A percentile compares a stretch with the other conserved stretches of the same genome.
phyloP scores from a whole-genome alignment of 495 filamentous ascomycete genomes.

The Penicillium paradoxum region DNA sequence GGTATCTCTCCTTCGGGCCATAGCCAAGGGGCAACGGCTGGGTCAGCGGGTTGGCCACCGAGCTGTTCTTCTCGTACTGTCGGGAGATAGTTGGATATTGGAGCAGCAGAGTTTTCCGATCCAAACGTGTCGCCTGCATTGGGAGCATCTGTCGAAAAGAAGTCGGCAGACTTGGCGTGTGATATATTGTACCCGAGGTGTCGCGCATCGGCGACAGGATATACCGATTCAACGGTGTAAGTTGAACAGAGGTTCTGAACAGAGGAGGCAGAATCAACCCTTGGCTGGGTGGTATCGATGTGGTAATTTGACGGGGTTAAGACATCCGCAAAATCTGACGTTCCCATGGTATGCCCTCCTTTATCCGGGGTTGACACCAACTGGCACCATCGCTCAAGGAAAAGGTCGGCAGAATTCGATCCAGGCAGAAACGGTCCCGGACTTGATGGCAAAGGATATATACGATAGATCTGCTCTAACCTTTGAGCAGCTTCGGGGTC shows the following conservation, averaged over 20 bases:
- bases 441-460: constrained; percentile 28
- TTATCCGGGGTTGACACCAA: constrained; percentile 17
- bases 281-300: not conserved
- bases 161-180: not conserved
- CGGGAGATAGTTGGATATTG: not conserved
- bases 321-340: too few relatives aligned
- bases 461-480: constrained; percentile 30
- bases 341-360: too few relatives aligned
- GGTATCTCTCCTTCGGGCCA: constrained; percentile 19
- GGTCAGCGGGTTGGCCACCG: constrained; percentile 4
- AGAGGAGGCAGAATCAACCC: not conserved
- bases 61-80: not conserved
- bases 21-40: constrained; percentile 27
- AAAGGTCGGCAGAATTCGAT: constrained; percentile 20
- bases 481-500: constrained; percentile 23
- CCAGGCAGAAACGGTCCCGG: constrained; percentile 23
- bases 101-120: not conserved
- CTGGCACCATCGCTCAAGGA: constrained; percentile 35
- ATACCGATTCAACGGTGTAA: not conserved
- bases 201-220: not conserved
- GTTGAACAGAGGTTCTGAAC: too few relatives aligned
- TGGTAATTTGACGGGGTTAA: not conserved
- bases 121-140: not conserved
- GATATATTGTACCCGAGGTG: not conserved
- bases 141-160: not conserved